Conservation (phyloP, 352 stramenopile genomes). For the Plasmopara halstedii region DNA sequence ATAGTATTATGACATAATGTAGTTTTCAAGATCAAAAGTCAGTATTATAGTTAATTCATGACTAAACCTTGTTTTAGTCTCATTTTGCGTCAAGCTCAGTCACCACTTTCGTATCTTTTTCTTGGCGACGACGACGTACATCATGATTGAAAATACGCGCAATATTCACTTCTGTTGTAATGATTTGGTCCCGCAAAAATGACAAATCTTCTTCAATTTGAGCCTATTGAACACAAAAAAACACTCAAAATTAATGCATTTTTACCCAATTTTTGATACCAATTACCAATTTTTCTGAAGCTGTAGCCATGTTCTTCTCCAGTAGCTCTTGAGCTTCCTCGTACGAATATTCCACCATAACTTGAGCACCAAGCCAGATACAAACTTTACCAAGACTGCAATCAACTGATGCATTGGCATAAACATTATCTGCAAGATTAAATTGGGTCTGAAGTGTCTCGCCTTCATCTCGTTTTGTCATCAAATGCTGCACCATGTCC, state of each 20-base stretch:
- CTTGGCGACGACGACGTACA: conserved; percentile 79
- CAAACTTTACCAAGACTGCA: conserved; percentile 88
- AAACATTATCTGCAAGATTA: conserved; percentile 93
- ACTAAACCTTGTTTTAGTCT: too few species aligned
- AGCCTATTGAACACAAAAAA: conserved; percentile 17
- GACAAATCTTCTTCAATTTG: conserved; percentile 88
- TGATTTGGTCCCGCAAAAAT: conserved; percentile 95
- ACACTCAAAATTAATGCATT: background rate
- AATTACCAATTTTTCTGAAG: conserved; percentile 68
- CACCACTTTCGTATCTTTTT: conserved; percentile 58
- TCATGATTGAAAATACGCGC: conserved; percentile 97
- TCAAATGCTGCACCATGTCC: conserved; percentile 37
- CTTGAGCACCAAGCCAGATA: conserved; percentile 95
- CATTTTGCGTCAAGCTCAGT: conserved; percentile 63
- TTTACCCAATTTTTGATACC: too few species aligned
- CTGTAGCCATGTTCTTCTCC: conserved; percentile 62
- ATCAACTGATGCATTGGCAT: conserved; percentile 92
- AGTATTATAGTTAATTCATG: too few species aligned
- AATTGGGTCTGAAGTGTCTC: conserved; percentile 88
- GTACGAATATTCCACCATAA: conserved; percentile 97
- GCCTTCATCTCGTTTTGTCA: conserved; percentile 58
- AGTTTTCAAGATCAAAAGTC: too few species aligned
- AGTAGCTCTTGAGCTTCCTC: conserved; percentile 91
- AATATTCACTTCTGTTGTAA: conserved; percentile 97
- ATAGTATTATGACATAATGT: too few species aligned